These are phyloP conservation scores for Coccinonectria pachysandricola DNA, from an alignment of 2,329 filamentous ascomycete species.

Conservation along the genomic window DNA sequence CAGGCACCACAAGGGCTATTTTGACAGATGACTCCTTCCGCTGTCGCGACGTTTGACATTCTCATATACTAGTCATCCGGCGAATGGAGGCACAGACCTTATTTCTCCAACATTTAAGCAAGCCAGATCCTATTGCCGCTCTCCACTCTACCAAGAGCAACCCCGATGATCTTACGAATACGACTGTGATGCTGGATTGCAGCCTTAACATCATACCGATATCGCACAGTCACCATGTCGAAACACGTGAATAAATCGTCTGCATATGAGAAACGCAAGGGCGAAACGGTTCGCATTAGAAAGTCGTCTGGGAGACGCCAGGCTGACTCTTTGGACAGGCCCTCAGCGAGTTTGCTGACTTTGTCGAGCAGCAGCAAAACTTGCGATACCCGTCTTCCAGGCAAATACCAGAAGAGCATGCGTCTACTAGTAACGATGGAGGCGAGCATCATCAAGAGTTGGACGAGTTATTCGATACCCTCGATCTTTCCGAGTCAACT, in stretches of 20 bases:
- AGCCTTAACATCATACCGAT: conserved; percentile 16
- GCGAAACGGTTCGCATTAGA: conserved; percentile 58
- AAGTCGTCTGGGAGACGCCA: neutral
- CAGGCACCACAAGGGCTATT: too few relatives aligned
- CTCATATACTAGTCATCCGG: conserved; percentile 17
- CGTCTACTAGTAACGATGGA: conserved; percentile 14
- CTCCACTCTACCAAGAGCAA: too few relatives aligned
- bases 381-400: conserved; percentile 47
- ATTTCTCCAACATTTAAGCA: too few relatives aligned
- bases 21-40: too few relatives aligned
- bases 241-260: conserved; percentile 49
- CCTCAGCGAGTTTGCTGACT: conserved; percentile 93
- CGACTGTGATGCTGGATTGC: conserved; percentile 7
- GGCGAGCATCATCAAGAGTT: conserved; percentile 60
- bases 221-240: conserved; percentile 34
- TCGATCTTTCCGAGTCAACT: conserved; percentile 66
- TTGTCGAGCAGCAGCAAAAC: conserved; percentile 88
- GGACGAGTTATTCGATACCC: conserved; percentile 82
- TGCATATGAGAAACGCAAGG: conserved; percentile 71
- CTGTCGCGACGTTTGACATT: too few relatives aligned
- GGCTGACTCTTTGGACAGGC: conserved; percentile 36
- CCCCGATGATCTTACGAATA: conserved; percentile 22
- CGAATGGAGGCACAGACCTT: conserved; percentile 12
- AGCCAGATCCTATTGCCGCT: too few relatives aligned
- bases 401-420: too few relatives aligned